Percentiles rank a stretch among this genome's conserved stretches.
Conservation (phyloP, 768 basidiomycete genomes). For the Xerocomus spinulosus region DNA sequence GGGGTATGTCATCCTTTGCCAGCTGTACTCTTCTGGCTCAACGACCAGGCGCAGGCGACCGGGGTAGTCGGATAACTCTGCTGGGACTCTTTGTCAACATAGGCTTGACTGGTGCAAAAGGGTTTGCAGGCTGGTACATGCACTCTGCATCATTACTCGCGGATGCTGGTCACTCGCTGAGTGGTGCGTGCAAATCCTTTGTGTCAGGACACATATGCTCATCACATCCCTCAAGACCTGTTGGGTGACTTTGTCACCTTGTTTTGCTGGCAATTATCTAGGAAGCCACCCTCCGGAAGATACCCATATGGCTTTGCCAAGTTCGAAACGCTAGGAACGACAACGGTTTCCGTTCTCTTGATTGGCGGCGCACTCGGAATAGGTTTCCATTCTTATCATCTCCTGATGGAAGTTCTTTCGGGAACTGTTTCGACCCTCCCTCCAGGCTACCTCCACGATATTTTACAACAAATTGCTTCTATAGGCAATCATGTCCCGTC, state of each 20-base stretch:
- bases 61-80: conserved; percentile 80
- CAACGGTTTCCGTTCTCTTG: conserved; percentile 81
- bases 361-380: conserved; percentile 81
- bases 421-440: conserved; percentile 62
- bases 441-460: conserved; percentile 57
- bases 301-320: conserved; percentile 93
- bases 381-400: conserved; percentile 85
- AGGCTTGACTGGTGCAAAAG: conserved; percentile 77
- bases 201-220: conserved; percentile 6
- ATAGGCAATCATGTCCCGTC: conserved; percentile 50
- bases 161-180: conserved; percentile 88
- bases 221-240: conserved; percentile 47
- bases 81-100: conserved; percentile 82
- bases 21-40: background rate
- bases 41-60: conserved; percentile 49
- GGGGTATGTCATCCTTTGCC: conserved; percentile 41
- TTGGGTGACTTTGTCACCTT: conserved; percentile 90
- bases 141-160: conserved; percentile 90
- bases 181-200: conserved; percentile 50
- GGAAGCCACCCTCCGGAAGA: conserved; percentile 68
- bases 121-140: conserved; percentile 81
- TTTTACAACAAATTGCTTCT: conserved; percentile 54
- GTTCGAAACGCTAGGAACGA: conserved; percentile 94
- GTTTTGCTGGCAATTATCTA: conserved; percentile 81
- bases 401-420: conserved; percentile 69